Conservation (phyloP, 1,284 basidiomycete genomes). For the Malassezia yamatoensis region DNA sequence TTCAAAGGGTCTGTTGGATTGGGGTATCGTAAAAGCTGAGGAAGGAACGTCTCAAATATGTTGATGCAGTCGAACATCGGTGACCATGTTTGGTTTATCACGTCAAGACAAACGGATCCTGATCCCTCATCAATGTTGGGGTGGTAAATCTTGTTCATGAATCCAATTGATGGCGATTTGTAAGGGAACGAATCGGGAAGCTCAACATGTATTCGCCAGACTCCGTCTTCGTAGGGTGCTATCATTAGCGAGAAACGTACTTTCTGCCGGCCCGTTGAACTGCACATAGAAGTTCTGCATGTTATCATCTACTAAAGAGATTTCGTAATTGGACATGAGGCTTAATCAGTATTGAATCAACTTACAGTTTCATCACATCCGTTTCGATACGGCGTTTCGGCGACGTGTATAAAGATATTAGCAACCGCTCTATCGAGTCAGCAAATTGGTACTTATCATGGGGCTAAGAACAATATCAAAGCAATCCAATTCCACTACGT, state of each 20-base stretch:
- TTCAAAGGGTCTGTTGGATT: conserved; percentile 96
- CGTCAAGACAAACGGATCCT: conserved; percentile 38
- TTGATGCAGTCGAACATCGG: conserved; percentile 76
- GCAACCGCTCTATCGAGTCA: background rate
- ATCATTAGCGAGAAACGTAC: conserved; percentile 54
- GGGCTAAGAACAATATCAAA: background rate
- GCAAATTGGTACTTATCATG: conserved; percentile 10
- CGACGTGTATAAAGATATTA: conserved; percentile 50
- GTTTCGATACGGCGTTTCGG: conserved; percentile 92
- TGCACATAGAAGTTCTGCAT: conserved; percentile 98
- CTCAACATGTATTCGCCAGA: conserved; percentile 99
- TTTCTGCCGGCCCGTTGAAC: conserved; percentile 86
- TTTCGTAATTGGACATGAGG: conserved; percentile 55
- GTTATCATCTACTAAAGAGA: conserved; percentile 90
- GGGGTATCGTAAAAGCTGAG: conserved; percentile 89
- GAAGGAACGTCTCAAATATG: conserved; percentile 95
- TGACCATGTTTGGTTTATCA: conserved; percentile 40
- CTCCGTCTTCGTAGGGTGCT: conserved; percentile 91
- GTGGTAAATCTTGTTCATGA: conserved; percentile 99
- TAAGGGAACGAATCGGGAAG: conserved; percentile 98
- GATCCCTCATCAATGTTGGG: conserved; percentile 91
- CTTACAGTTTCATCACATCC: conserved; percentile 97
- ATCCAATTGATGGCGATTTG: conserved; percentile 97
- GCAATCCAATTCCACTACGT: no score
- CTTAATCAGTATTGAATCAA: conserved; percentile 26